phyloP scores from a whole-genome alignment of 129 eudicot genomes.

The Rutidosis leptorrhynchoides region DNA sequence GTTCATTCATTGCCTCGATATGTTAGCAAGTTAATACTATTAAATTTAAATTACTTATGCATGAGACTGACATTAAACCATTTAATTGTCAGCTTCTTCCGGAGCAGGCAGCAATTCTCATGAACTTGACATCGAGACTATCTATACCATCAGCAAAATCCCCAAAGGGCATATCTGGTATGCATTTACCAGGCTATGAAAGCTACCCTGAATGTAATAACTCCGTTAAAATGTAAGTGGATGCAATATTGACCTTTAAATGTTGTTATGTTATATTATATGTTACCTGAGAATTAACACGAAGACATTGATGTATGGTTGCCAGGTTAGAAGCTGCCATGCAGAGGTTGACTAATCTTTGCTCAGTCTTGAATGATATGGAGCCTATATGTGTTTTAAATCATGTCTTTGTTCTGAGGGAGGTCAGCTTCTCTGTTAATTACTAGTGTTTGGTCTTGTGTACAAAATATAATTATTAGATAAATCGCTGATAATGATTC shows the following conservation, averaged over 20 bases:
- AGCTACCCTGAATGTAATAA: constrained; percentile 88
- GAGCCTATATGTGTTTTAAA: constrained; percentile 98
- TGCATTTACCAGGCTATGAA: constrained; percentile 90
- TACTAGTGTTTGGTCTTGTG: neutral
- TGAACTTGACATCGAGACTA: constrained; percentile 79
- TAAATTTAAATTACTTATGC: neutral
- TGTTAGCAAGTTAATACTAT: constrained; percentile 4
- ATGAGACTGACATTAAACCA: constrained; percentile 26
- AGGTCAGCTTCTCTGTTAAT: constrained; percentile 47
- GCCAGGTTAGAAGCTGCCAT: constrained; percentile 99
- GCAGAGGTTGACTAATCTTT: constrained; percentile 98
- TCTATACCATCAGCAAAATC: constrained; percentile 71
- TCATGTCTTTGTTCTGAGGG: constrained; percentile 94
- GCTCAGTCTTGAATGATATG: constrained; percentile 96
- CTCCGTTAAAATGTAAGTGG: constrained; percentile 82
- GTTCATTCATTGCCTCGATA: constrained; percentile 15
- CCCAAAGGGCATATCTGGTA: constrained; percentile 67
- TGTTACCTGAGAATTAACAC: neutral
- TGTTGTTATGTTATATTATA: constrained; percentile 5
- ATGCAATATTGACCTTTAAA: constrained; percentile 2
- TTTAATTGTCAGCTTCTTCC: constrained; percentile 76
- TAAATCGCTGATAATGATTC: neutral
- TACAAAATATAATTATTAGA: neutral
- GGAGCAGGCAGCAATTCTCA: constrained; percentile 91
- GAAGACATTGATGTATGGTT: constrained; percentile 9